Percentiles rank a stretch among this genome's conserved stretches.
Evolutionary conservation across 805 yeast species (phyloP).

Genomic region (Dipodascopsis uninucleata): DNA sequence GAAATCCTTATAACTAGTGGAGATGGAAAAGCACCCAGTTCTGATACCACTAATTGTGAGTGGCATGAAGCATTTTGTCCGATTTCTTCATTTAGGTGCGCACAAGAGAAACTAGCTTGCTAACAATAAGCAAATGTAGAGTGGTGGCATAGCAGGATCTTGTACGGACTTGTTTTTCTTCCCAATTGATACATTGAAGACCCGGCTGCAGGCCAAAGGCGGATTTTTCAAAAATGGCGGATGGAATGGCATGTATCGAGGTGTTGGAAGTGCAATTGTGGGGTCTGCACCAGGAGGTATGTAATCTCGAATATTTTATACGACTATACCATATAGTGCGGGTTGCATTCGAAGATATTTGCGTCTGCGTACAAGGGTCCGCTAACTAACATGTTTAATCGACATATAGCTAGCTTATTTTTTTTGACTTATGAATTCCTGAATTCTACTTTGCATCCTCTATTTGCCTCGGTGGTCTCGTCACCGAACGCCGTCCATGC

Average conservation of each 20-base stretch:
- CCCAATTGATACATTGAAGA: conserved; percentile 93
- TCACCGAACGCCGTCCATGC: conserved; percentile 35
- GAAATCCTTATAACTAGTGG: too few relatives aligned
- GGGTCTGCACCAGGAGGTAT: conserved; percentile 80
- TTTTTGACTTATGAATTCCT: conserved; percentile 79
- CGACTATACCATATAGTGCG: too few relatives aligned
- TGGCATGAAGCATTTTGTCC: neutral
- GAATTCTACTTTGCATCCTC: conserved; percentile 43
- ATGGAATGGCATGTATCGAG: conserved; percentile 83
- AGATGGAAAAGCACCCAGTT: conserved; percentile 26
- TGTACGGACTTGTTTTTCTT: conserved; percentile 91
- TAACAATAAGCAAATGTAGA: conserved; percentile 34
- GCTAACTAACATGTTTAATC: neutral
- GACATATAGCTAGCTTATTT: conserved; percentile 54
- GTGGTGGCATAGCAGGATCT: conserved; percentile 96
- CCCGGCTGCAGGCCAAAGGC: conserved; percentile 90
- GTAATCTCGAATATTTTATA: conserved; percentile 18
- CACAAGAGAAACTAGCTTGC: neutral
- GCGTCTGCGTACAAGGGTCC: neutral
- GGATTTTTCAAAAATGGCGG: conserved; percentile 94
- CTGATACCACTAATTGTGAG: conserved; percentile 26
- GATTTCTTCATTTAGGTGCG: neutral
- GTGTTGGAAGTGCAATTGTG: conserved; percentile 87
- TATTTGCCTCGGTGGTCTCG: conserved; percentile 8
- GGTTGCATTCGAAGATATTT: too few relatives aligned